Percentiles rank a stretch among this genome's conserved stretches.
These are phyloP conservation scores for Acidiella bohemica DNA, from an alignment of 495 filamentous ascomycete genomes.

Conservation along the genomic window DNA sequence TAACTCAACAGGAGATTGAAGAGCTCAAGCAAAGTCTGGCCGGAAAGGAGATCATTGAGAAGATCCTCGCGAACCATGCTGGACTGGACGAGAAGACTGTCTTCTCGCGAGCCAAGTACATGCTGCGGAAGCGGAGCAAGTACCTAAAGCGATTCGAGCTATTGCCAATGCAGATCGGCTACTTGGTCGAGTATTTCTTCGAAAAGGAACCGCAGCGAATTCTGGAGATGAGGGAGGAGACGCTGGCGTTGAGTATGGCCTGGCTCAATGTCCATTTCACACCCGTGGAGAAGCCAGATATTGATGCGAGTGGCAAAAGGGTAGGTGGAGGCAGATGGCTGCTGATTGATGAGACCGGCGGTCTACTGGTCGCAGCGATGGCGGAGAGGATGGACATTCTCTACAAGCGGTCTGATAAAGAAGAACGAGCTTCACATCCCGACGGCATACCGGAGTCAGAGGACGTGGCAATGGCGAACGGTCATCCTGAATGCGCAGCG, in stretches of 20 bases:
- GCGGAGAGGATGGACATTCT: conserved; percentile 87
- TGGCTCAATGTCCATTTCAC: conserved; percentile 51
- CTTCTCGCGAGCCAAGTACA: conserved; percentile 90
- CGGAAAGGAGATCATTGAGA: conserved; percentile 78
- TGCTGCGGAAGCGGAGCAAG: conserved; percentile 82
- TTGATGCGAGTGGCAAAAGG: conserved; percentile 25
- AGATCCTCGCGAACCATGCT: conserved; percentile 69
- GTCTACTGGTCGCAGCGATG: conserved; percentile 71
- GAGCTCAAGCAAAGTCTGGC: conserved; percentile 62
- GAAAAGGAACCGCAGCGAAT: conserved; percentile 65
- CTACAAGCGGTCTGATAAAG: conserved; percentile 33
- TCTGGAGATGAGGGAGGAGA: conserved; percentile 83
- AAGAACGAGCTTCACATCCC: background rate
- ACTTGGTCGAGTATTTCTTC: conserved; percentile 58
- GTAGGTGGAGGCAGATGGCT: conserved; percentile 63
- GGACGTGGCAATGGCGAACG: background rate
- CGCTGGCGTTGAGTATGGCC: conserved; percentile 55
- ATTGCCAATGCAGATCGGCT: conserved; percentile 64
- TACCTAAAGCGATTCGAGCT: conserved; percentile 78
- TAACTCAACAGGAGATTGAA: conserved; percentile 82
- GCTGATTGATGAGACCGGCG: conserved; percentile 80
- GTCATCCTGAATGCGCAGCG: background rate
- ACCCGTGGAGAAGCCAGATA: conserved; percentile 26
- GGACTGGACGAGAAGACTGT: conserved; percentile 86
- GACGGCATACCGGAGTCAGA: background rate